A percentile compares a stretch with the other conserved stretches of the same genome.
phyloP scores from a whole-genome alignment of 129 eudicot genomes.

The Escallonia herrerae region DNA sequence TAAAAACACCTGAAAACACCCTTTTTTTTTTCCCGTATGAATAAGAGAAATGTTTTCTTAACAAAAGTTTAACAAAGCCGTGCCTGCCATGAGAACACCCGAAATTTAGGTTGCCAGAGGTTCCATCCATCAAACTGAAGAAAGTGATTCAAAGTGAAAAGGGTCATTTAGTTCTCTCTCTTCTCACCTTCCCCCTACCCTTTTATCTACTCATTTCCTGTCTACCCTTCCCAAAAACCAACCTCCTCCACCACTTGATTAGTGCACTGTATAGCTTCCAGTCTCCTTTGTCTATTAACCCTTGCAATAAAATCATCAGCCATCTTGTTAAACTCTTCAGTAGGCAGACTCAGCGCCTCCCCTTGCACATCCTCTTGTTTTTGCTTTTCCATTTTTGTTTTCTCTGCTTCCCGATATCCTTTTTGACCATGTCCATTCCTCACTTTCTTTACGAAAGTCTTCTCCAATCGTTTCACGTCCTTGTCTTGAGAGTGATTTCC shows the following conservation, averaged over 20 bases:
- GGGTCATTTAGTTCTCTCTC: too few species aligned
- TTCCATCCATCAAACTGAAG: too few species aligned
- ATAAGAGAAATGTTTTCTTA: too few species aligned
- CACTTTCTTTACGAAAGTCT: not conserved
- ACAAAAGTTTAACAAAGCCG: too few species aligned
- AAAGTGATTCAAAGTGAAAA: too few species aligned
- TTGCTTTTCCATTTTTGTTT: conserved; percentile 12
- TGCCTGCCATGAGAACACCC: too few species aligned
- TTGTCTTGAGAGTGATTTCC: conserved; percentile 5
- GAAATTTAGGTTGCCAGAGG: too few species aligned
- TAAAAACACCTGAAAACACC: too few species aligned
- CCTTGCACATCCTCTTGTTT: conserved; percentile 8
- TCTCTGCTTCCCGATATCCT: conserved; percentile 7
- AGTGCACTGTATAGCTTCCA: conserved; percentile 28
- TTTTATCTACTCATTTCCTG: too few species aligned
- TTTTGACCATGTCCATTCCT: not conserved
- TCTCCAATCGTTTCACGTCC: conserved; percentile 9
- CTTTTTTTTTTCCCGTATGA: too few species aligned
- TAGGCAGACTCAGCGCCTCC: conserved; percentile 19
- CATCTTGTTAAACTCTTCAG: conserved; percentile 44
- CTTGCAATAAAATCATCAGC: conserved; percentile 64
- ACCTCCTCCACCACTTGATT: not conserved
- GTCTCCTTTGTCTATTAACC: conserved; percentile 46
- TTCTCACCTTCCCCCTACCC: too few species aligned
- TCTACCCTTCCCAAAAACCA: not conserved